Base-by-base conservation (phyloP, 192 early-diverging fungal genomes). In the Mortierella alpina region DNA sequence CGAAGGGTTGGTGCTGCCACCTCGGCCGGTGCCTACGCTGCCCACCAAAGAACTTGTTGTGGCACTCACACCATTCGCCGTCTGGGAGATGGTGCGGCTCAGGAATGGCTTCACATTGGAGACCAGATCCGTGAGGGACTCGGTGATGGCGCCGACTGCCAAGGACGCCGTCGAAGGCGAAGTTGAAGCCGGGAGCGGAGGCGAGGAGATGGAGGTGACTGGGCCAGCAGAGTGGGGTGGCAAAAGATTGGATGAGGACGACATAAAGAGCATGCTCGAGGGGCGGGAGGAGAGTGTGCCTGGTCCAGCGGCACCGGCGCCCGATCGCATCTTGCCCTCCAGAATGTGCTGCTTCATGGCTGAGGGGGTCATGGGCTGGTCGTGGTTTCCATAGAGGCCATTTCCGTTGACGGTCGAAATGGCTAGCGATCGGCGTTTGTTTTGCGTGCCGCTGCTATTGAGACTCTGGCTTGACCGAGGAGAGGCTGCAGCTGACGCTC, bases 261-360 rank as follows among this genome's bases (percentile, higher is more conserved):
- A 11, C 12, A 50, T 49, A 50, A 74, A 74, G 31, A 63, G 49
- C 12, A 59, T n/a, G 52, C 64, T 59, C 40, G 66, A 50, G 15
- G 59, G 49, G 22, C 69, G 74, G 17, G 66, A 67, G 6, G 48
- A 42, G 17, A 42, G 12, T 2, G 60, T 39, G 20, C 62, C 62
- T 31, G 62, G 20, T 64, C 62, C 62, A 11, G 22, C 18, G 18
- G 22, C 40, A 42, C 13, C 49, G 13, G 64, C 8, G 14, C 50
- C 45, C 4, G 62, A 65, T 12, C 61, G 74, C 61, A 63, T 68
- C 55, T 69, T 76, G 66, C 60, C 64, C 59, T 76, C 74, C 46
- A 76, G 54, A n/a, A 76, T 76, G 12, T 76, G 74, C 47, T 76
- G 74, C 31, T 75, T 75, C 73, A 75, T 75, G 50, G 73, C 73